phyloP scores from a whole-genome alignment of 495 filamentous ascomycete genomes.

The Corynascus novoguineensis region DNA sequence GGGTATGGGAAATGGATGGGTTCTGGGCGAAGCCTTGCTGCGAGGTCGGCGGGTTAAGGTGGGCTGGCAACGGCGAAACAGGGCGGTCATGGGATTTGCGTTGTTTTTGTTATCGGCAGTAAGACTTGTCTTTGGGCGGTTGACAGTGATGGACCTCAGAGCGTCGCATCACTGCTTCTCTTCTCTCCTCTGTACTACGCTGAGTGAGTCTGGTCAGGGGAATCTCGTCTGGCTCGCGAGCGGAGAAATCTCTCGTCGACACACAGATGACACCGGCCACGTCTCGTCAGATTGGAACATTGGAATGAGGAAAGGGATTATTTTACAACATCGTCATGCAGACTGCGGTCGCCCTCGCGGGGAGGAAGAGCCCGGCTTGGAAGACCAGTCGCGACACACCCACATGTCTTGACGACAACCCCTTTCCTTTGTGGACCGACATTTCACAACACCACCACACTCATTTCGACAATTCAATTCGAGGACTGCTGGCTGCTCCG shows the following conservation, averaged over 20 bases:
- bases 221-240: slow-evolving; percentile 7
- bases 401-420: slow-evolving; percentile 13
- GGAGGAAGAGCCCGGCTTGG: slow-evolving; percentile 18
- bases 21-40: slow-evolving; percentile 21
- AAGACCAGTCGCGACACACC: slow-evolving; percentile 1
- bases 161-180: slow-evolving; percentile 4
- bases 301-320: slow-evolving; percentile 7
- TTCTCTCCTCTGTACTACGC: slow-evolving; percentile 11
- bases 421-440: slow-evolving; percentile 10
- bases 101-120: slow-evolving; percentile 15
- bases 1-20: slow-evolving; percentile 19
- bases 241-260: slow-evolving; percentile 21
- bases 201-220: not conserved
- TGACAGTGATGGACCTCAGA: not conserved
- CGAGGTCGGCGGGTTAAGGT: slow-evolving; percentile 10
- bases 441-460: not conserved
- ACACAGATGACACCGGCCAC: slow-evolving; percentile 11
- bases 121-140: not conserved
- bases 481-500: not conserved
- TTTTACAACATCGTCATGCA: slow-evolving; percentile 1
- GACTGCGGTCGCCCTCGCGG: slow-evolving; percentile 1
- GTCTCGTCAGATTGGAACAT: slow-evolving; percentile 7
- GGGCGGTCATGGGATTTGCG: slow-evolving; percentile 11
- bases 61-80: slow-evolving; percentile 18
- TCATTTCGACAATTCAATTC: slow-evolving; percentile 1